Base-by-base conservation (phyloP, 768 basidiomycete genomes). In the Tubosaeta sp. region DNA sequence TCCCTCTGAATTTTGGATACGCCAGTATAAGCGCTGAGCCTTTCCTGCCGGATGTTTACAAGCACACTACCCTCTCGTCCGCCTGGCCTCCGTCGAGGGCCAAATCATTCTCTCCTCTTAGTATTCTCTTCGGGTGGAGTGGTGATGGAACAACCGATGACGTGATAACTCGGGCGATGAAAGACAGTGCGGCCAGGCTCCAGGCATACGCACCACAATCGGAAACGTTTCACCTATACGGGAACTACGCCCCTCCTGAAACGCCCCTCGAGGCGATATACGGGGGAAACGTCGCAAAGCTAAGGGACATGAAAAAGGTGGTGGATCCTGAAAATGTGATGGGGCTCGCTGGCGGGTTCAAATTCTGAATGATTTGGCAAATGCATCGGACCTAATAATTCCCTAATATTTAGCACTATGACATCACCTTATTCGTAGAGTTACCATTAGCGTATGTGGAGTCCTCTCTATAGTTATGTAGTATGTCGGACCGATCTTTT, bases 271-370 rank as follows among this genome's bases (percentile, higher is more conserved):
- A 73, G 46, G 52, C 62, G 10, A 68, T 87, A 25, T 85, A 80
- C 55, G 82, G 80, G 3, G 55, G 39, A 3, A 79, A 83, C 51
- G 43, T 86, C 3, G 59, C 61, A 12, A 62, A 43, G 45, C 57
- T 85, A 52, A 53, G 60, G 48, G 53, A 46, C 11, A 62, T 84
- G 14, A 80, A 78, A 59, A 58, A 53, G 49, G 48, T 43, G 19
- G 71, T 80, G 46, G 85, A 87, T 62, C 84, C 84, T 0, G 45
- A 67, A 9, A 73, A 80, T 57, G 73, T 85, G 35, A 87, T 87
- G 83, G 76, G 74, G 14, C 75, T 84, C 16, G 73, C 84, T n/a
- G 84, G 84, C 6, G 85, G 84, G 7, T 85, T 76, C 64, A 85
- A 83, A 65, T 66, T 81, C 40, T 75, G 54, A 69, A 18, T 9